Base-by-base conservation (phyloP, 306 rosid species). In the Cucumis melo region DNA sequence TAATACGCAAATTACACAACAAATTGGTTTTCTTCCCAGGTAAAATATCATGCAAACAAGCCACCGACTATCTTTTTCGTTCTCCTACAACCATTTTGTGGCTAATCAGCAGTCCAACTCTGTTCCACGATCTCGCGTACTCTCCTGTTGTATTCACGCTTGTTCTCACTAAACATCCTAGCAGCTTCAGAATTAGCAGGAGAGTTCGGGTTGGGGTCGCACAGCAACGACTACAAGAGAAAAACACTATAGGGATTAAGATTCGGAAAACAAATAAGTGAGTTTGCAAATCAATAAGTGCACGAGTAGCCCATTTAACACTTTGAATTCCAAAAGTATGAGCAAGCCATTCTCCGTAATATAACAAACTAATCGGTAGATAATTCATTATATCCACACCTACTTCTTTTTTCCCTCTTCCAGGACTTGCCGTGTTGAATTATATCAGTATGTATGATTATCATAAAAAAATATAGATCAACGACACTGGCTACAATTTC, bases 121-220 rank as follows among this genome's bases (percentile, higher is more conserved):
- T 92, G 99, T 92, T 94, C 97, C 41, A 94, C 99, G 73, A 90
- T 90, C 82, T 89, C 96, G 0, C 97, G 94, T 6, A 94, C 88
- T 83, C 92, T 90, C 79, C 95, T 83, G 77, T 94, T 94, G 87
- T 94, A 94, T 81, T 94, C 99, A 0, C 97, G 97, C 86, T 92
- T 92, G 92, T 89, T 94, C 83, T 92, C 97, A 3, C 96, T 92
- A 76, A 90, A 94, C 97, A 91, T 92, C 74, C 99, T 75, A 75
- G 99, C 99, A 39, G 99, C 99, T 88, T 94, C 99, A 48, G 97
- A 87, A 80, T 94, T 94, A 13, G 97, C 99, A 5, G 99, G 99
- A n/a, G 99, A 94, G 77, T 90, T 94, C 10, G 99, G 95, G 82
- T 94, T 94, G 48, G 99, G 99, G 61, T 94, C 99, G 74, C 97